Conservation (phyloP, 2,329 filamentous ascomycete species). For the Talaromyces sp. region DNA sequence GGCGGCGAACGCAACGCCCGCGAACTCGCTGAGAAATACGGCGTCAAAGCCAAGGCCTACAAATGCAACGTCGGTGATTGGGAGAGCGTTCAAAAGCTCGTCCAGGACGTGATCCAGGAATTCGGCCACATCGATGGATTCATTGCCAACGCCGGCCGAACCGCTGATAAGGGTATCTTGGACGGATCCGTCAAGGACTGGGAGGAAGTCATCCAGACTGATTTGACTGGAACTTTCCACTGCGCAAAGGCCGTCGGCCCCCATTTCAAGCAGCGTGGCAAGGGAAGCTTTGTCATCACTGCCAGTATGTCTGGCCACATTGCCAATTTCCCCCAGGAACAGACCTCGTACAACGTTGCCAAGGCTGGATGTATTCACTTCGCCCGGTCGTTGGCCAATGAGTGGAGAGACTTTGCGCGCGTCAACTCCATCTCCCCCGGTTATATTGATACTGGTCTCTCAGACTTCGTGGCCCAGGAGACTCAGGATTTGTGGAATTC, state of each 20-base stretch:
- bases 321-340: constrained; percentile 58
- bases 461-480: constrained; percentile 59
- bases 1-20: constrained; percentile 63
- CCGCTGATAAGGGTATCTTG: constrained; percentile 62
- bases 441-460: constrained; percentile 63
- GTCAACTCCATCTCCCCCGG: constrained; percentile 65
- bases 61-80: constrained; percentile 58
- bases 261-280: constrained; percentile 64
- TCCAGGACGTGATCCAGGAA: constrained; percentile 58
- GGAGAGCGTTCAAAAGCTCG: constrained; percentile 52
- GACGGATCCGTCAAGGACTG: constrained; percentile 66
- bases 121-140: constrained; percentile 66
- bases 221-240: constrained; percentile 80
- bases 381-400: constrained; percentile 60
- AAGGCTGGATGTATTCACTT: constrained; percentile 65
- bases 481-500: constrained; percentile 54
- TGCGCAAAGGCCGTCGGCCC: constrained; percentile 83
- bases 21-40: constrained; percentile 55
- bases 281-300: constrained; percentile 61
- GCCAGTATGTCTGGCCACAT: constrained; percentile 57
- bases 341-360: constrained; percentile 60
- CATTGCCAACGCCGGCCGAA: constrained; percentile 66
- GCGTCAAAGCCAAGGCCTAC: constrained; percentile 63
- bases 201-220: constrained; percentile 75
- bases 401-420: constrained; percentile 65